Conservation (phyloP, 345 rosid genomes). For the Trapa incisa region DNA sequence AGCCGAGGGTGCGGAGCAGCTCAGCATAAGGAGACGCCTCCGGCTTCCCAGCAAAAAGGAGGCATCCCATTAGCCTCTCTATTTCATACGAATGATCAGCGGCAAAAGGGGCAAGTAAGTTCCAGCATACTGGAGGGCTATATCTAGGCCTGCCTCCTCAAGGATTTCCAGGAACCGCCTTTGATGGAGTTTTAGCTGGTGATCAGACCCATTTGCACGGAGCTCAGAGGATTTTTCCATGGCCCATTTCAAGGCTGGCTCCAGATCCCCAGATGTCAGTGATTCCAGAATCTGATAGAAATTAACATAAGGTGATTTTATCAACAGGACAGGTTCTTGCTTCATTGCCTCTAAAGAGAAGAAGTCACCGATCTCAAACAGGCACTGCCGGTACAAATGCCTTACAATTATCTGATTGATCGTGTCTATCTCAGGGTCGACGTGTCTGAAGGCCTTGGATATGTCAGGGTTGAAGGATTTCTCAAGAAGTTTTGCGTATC, state of each 20-base stretch:
- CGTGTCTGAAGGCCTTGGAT: constrained; percentile 49
- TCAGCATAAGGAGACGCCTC: constrained; percentile 49
- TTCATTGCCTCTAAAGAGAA: constrained; percentile 31
- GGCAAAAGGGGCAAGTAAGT: constrained; percentile 34
- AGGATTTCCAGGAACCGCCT: constrained; percentile 43
- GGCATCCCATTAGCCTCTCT: constrained; percentile 40
- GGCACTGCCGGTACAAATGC: constrained; percentile 61
- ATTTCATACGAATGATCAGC: constrained; percentile 25
- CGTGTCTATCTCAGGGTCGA: constrained; percentile 40
- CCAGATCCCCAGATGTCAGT: constrained; percentile 33
- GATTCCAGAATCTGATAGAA: constrained; percentile 38
- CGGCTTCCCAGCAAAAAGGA: constrained; percentile 39
- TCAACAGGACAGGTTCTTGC: constrained; percentile 11
- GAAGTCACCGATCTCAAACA: constrained; percentile 69
- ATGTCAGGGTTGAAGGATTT: constrained; percentile 50
- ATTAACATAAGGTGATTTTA: too few species aligned
- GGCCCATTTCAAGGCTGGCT: constrained; percentile 75
- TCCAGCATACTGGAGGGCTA: constrained; percentile 50
- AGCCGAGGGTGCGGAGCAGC: constrained; percentile 23
- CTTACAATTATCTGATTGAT: constrained; percentile 53
- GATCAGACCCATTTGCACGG: constrained; percentile 30
- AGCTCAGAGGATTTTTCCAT: constrained; percentile 37
- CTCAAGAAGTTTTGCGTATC: constrained; percentile 49
- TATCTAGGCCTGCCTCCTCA: constrained; percentile 33
- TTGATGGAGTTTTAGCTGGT: constrained; percentile 46